Conservation (phyloP, 257 asterid species). For the Paulownia fortunei region DNA sequence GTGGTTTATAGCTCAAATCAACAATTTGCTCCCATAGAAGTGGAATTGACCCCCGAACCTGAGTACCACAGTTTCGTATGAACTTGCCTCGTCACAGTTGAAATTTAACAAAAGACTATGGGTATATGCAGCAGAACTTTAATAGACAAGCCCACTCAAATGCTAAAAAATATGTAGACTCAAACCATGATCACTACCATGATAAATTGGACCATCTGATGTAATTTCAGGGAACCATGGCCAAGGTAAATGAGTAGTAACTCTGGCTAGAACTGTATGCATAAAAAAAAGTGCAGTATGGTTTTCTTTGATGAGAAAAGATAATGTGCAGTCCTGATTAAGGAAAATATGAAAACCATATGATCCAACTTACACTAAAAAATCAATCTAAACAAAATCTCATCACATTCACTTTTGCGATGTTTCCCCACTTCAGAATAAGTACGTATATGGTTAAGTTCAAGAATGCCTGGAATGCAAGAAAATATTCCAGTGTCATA, state of each 20-base stretch:
- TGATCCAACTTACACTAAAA: not conserved
- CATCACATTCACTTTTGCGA: not conserved
- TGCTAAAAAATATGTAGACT: constrained; percentile 13
- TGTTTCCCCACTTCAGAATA: constrained; percentile 21
- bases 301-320: no score
- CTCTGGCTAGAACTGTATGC: constrained; percentile 4
- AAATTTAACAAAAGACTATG: no score
- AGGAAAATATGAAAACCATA: not conserved
- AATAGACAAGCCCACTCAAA: no score
- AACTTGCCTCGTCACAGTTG: constrained; percentile 27
- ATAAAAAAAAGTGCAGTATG: no score
- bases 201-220: constrained; percentile 8
- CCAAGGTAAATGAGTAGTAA: constrained; percentile 4
- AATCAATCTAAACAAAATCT: not conserved
- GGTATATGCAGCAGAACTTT: no score
- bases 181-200: constrained; percentile 5
- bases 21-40: constrained; percentile 99
- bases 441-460: not conserved
- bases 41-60: constrained; percentile 98
- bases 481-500: not conserved
- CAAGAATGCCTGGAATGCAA: constrained; percentile 22
- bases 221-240: constrained; percentile 17
- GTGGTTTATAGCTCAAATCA: constrained; percentile 98
- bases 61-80: constrained; percentile 40
- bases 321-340: not conserved